Evolutionary conservation across 305 asterid species (phyloP), one percentile per base, ranked within the genome.

Genomic region (Fraxinus albicans): DNA sequence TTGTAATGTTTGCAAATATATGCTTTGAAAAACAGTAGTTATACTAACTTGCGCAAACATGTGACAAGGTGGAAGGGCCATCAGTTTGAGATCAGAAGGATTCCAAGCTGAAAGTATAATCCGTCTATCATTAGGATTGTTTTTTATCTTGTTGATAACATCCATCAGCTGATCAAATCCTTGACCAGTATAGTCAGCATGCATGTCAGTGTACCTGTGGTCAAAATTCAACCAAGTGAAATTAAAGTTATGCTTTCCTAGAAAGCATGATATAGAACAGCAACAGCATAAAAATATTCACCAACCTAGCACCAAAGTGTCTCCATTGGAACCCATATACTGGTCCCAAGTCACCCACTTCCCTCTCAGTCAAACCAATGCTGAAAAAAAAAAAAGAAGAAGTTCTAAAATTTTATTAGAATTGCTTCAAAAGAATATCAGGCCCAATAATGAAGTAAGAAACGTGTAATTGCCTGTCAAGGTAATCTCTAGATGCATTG

Each of bases 11-110:
- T 25, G 73, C 35, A 27, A 63, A 65, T 31, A 65, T 25, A 65
- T 65, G 35, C 35, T 65, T 65, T 65, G 34, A 12, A 9, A 65
- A 27, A 65, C 73, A 25, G 34, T 65, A 25, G 19, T 25, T 65
- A 65, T 25, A 65, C 35, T 36, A 73, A 96, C 98, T 92, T 96
- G 98, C 29, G 96, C 94, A 91, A 93, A 94, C 99, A 94, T 95
- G 93, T 93, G 98, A 89, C 99, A 92, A 83, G 98, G 99, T 70
- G 99, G 97, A 82, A 94, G 91, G 36, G 97, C 97, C 98, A 93
- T 94, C 88, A 89, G 53, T 82, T 91, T 89, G 82, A 95, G 92
- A 87, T 95, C 98, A 53, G 96, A 95, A 77, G 98, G 98, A 88
- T 94, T 95, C 99, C 99, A 95, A 79, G 98, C 95, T 76, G 97